Base-by-base conservation (phyloP, 1,139 yeast species). In the Meyerozyma sp. region DNA sequence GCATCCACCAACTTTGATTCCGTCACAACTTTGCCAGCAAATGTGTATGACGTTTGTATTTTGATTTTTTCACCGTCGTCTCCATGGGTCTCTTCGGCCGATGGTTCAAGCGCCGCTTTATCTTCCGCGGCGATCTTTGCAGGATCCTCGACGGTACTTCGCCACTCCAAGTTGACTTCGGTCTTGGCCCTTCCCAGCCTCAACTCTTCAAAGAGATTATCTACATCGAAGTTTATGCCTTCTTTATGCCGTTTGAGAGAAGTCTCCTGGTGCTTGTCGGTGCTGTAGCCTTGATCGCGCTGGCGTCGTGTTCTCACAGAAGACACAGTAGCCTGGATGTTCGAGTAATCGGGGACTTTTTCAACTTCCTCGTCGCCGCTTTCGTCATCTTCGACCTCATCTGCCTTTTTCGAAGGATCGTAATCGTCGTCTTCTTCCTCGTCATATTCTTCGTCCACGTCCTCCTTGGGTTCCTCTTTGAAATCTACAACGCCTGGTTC, bases 11-110 rank as follows among this genome's bases (percentile, higher is more conserved):
- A 70, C 60, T 86, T 88, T 46, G 84, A 82, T 56, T 90, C 96
- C 0, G 84, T 79, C 5, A 86, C 74, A 5, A 81, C 72, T 53
- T 85, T 85, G 2, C 98, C 98, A 0, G 98, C 98, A 72, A 90
- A 93, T 43, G 87, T 84, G 59, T 88, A 91, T 6, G 83, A 79
- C 44, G 94, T 74, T 48, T 80, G 82, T 44, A 93, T 91, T 51
- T 81, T 79, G 44, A 93, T 76, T 58, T 75, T 75, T 38, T 21
- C 40, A 42, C 11, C 21, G 35, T 36, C 40, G 11, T 51, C 57
- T 14, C 54, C 59, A 14, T 48, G 49, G 8, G 34, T 2, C 5
- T 11, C 10, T 6, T 51, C 54, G 7, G 40, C 53, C 6, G 48
- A 49, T 25, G 47, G 57, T 16, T 42, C 51, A 11, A 46, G 28